Base-by-base conservation (phyloP, 2,329 filamentous ascomycete genomes). In the Aureobasidium lini region DNA sequence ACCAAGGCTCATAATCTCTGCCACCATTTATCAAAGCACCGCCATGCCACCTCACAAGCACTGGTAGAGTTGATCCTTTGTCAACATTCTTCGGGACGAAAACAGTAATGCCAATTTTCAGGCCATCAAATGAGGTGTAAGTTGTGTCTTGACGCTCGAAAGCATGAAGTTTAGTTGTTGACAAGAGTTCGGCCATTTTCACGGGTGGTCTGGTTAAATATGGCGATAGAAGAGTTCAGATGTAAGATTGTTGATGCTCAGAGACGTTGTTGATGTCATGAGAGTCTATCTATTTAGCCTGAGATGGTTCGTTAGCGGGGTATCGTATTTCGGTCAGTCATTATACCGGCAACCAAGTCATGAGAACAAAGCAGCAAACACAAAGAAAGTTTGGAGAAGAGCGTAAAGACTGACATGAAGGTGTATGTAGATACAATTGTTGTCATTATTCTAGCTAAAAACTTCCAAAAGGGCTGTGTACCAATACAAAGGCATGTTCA, bases 11-110 rank as follows among this genome's bases (percentile, higher is more conserved):
- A 50, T 49, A 54, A 42, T n/a, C 32, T 37, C 49, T 44, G n/a
- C 63, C 68, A 75, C 74, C 50, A 15, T 59, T 59, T 11, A 59
- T 52, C 37, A 78, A 67, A 6, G 72, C 73, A 29, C 77, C 77
- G n/a, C 77, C 76, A 43, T 79, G 77, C 57, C 74, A 77, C 39
- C 72, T 73, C 29, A 78, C 66, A 15, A 76, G 67, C 0, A 77
- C 49, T 0, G 76, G 76, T 23, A 58, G 15, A 16, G 48, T 72
- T 29, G 34, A n/a, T 9, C 71, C 72, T 0, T 66, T 61, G 8
- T 65, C 63, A 3, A 72, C 58, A 1, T 64, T 60, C 52, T 76
- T 72, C 1, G 76, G 75, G 1, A 77, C 67, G 1, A 78, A 63
- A 15, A 79, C 65, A 34, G 67, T 73, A 7, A 68, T 67, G 23